phyloP scores from a whole-genome alignment of 768 basidiomycete species.

The Coprinopsis cinerea region DNA sequence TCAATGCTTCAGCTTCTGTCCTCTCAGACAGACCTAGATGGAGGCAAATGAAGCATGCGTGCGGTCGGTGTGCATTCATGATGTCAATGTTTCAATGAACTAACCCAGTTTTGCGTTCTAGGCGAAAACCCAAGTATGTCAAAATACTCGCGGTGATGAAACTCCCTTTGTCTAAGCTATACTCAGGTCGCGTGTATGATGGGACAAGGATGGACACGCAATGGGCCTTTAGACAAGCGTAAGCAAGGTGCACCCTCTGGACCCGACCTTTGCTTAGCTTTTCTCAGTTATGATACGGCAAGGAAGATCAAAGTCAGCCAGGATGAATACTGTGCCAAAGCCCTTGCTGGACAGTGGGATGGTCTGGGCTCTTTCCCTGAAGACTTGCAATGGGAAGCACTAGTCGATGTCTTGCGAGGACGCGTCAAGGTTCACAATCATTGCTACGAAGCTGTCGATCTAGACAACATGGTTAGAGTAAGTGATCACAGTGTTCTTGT shows the following conservation, averaged over 20 bases:
- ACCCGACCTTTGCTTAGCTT: slow-evolving; percentile 21
- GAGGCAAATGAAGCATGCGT: slow-evolving; percentile 70
- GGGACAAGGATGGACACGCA: slow-evolving; percentile 58
- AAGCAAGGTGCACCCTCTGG: slow-evolving; percentile 11
- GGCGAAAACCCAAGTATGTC: slow-evolving; percentile 52
- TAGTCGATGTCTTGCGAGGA: slow-evolving; percentile 74
- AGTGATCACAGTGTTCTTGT: slow-evolving; percentile 5
- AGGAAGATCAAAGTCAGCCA: slow-evolving; percentile 56
- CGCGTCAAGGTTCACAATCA: slow-evolving; percentile 67
- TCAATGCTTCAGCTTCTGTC: slow-evolving; percentile 38
- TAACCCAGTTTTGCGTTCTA: slow-evolving; percentile 12
- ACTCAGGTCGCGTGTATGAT: slow-evolving; percentile 35
- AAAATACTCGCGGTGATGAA: slow-evolving; percentile 1
- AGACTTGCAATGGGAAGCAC: slow-evolving; percentile 65
- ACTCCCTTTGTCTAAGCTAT: slow-evolving; percentile 7
- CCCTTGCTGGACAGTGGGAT: slow-evolving; percentile 40
- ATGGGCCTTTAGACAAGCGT: slow-evolving; percentile 61
- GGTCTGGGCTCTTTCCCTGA: slow-evolving; percentile 54
- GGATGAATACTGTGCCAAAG: slow-evolving; percentile 56
- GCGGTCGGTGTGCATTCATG: slow-evolving; percentile 27
- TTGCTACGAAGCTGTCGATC: slow-evolving; percentile 59
- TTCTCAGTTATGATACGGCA: slow-evolving; percentile 52
- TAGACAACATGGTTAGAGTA: slow-evolving; percentile 63
- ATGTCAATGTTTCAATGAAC: background rate
- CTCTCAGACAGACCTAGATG: slow-evolving; percentile 42